Percentiles rank a stretch among this genome's conserved stretches.
These are phyloP conservation scores for Termitomyces sp. DNA, from an alignment of 768 basidiomycete genomes.

Conservation along the genomic window DNA sequence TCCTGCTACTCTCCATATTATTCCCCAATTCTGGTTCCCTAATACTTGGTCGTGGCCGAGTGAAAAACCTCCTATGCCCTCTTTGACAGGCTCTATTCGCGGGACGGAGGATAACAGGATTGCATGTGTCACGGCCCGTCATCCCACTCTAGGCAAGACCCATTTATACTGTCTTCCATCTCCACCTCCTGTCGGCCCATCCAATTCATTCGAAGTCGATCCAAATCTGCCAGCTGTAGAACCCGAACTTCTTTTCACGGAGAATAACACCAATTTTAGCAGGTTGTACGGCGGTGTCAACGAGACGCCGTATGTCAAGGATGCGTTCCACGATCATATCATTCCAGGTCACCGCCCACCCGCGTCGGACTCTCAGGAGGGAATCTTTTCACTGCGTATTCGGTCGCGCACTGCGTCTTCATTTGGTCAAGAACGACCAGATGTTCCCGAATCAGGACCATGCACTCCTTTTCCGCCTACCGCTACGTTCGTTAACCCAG, in stretches of 20 bases:
- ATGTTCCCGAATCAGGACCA: conserved; percentile 45
- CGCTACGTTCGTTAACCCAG: conserved; percentile 75
- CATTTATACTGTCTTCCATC: conserved; percentile 88
- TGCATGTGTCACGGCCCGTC: conserved; percentile 64
- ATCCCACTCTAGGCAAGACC: conserved; percentile 69
- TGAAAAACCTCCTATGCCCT: conserved; percentile 62
- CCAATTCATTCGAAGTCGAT: conserved; percentile 57
- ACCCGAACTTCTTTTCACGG: conserved; percentile 89
- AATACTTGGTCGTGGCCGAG: conserved; percentile 97
- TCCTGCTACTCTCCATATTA: conserved; percentile 86
- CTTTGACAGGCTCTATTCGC: conserved; percentile 46
- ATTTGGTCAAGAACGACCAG: conserved; percentile 31
- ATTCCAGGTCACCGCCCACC: conserved; percentile 78
- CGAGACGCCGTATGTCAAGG: conserved; percentile 80
- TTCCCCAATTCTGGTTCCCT: conserved; percentile 96
- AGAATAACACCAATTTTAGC: conserved; percentile 95
- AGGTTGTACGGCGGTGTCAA: conserved; percentile 90
- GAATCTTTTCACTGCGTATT: conserved; percentile 43
- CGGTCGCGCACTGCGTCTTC: conserved; percentile 44
- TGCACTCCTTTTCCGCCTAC: conserved; percentile 54
- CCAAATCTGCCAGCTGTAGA: conserved; percentile 65
- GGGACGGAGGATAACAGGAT: conserved; percentile 38
- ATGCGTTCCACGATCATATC: conserved; percentile 98
- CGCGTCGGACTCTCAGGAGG: conserved; percentile 36
- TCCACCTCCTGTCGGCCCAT: conserved; percentile 81